A percentile compares a stretch with the other conserved stretches of the same genome.
These are phyloP conservation scores for Helicosporidium sp. DNA, from an alignment of 139 green algal genomes.

Conservation along the genomic window DNA sequence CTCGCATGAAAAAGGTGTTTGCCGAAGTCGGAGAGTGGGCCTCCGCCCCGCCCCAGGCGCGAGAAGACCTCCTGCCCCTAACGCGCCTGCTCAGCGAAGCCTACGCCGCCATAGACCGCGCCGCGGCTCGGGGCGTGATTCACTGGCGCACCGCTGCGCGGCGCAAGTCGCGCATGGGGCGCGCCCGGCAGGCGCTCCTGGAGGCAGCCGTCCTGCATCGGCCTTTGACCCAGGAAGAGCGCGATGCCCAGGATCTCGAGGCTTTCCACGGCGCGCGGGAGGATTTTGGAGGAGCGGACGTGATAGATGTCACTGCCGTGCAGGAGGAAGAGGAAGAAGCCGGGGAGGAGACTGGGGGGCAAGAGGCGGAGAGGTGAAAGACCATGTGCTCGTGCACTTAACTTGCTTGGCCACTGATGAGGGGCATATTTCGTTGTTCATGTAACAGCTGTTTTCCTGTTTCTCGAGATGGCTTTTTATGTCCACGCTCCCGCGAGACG, in stretches of 20 bases:
- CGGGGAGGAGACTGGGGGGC: not conserved
- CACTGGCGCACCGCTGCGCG: conserved; percentile 65
- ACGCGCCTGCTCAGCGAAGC: conserved; percentile 54
- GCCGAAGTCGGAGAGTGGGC: not conserved
- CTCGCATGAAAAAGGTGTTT: conserved; percentile 66
- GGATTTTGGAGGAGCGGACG: not conserved
- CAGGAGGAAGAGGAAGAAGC: too few species aligned
- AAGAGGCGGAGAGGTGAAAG: not conserved
- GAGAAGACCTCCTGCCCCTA: conserved; percentile 41
- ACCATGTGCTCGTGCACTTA: too few species aligned
- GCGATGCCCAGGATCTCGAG: too few species aligned
- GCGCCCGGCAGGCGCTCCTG: conserved; percentile 35
- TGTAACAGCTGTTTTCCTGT: too few species aligned
- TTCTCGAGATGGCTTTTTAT: not conserved
- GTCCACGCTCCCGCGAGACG: not conserved
- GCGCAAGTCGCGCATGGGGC: conserved; percentile 55
- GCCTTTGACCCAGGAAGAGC: too few species aligned
- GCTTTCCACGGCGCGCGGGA: not conserved
- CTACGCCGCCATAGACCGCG: conserved; percentile 36
- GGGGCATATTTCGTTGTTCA: too few species aligned
- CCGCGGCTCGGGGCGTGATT: conserved; percentile 56
- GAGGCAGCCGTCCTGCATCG: conserved; percentile 41
- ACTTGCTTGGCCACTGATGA: too few species aligned
- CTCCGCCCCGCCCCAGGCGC: conserved; percentile 10
- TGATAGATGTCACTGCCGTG: not conserved